Base-by-base conservation (phyloP, 148 eudicot genomes). In the Bassia scoparia region DNA sequence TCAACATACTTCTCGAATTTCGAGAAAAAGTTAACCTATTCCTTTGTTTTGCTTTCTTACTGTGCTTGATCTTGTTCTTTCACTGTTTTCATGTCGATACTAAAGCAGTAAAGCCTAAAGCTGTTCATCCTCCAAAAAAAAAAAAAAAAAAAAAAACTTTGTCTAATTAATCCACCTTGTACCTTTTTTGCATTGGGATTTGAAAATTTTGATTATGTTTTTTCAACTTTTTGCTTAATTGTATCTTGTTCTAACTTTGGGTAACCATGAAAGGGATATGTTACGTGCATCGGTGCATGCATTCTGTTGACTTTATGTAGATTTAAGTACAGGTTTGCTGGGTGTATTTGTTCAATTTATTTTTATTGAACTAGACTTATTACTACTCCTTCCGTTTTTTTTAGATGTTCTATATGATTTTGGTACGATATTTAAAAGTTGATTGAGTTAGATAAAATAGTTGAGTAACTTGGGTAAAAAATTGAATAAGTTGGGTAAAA, bases 151-250 rank as follows among this genome's bases (percentile, higher is more conserved):
- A 20, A 18, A 17, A 31, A 20, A 5, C 27, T 52, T 69, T 31
- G 58, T 41, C 24, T 68, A 49, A 48, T 33, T 68, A 49, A 48
- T 33, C 20, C 11, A 31, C n/a, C n/a, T n/a, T n/a, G n/a, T n/a
- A n/a, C n/a, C 33, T 18, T 41, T 23, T 67, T 44, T 13, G 65
- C 35, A 27, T 58, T 41, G 74, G 63, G 61, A 31, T 70, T 70
- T 34, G 43, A 29, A 26, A 27, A 4, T 27, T 0, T 37, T 29
- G 73, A 54, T 70, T 61, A 55, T 70, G 61, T 53, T 56, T n/a
- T n/a, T n/a, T n/a, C n/a, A n/a, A n/a, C n/a, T n/a, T n/a, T n/a
- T n/a, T n/a, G n/a, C n/a, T n/a, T 70, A 10, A 54, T 70, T 7
- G 8, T 23, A n/a, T n/a, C 62, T n/a, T 55, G 49, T 70, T 55